These are phyloP conservation scores for Ustilago hordei DNA, from an alignment of 1,284 basidiomycete genomes.

Conservation along the genomic window DNA sequence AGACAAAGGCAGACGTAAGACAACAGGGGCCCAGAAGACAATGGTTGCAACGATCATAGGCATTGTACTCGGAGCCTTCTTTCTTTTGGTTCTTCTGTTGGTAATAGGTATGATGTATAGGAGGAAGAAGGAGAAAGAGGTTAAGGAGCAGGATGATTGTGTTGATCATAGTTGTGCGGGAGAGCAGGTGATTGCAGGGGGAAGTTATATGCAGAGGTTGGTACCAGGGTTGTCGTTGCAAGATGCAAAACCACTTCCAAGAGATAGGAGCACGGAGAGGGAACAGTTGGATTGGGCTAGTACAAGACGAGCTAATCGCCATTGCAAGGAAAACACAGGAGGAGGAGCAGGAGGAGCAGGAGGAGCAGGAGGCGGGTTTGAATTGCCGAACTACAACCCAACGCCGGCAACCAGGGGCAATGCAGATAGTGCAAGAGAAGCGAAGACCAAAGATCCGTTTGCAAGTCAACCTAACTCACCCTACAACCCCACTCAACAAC, in stretches of 20 bases:
- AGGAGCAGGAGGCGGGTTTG: neutral
- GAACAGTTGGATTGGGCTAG: slow-evolving; percentile 31
- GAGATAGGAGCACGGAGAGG: slow-evolving; percentile 21
- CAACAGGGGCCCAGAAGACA: slow-evolving; percentile 14
- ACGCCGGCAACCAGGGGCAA: neutral
- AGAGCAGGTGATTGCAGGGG: slow-evolving; percentile 13
- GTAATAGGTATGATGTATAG: slow-evolving; percentile 32
- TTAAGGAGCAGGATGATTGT: slow-evolving; percentile 28
- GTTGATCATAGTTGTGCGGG: slow-evolving; percentile 18
- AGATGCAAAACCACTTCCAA: slow-evolving; percentile 25
- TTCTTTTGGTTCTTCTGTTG: slow-evolving; percentile 25
- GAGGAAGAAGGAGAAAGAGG: slow-evolving; percentile 24
- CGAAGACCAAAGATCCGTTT: slow-evolving; percentile 13
- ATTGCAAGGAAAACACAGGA: slow-evolving; percentile 7
- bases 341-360: too few relatives aligned
- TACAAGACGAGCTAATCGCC: slow-evolving; percentile 22
- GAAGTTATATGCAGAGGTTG: slow-evolving; percentile 37
- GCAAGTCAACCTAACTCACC: slow-evolving; percentile 14
- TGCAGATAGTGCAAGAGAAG: neutral
- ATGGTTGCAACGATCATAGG: slow-evolving; percentile 42
- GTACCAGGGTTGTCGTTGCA: slow-evolving; percentile 41
- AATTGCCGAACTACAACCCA: neutral
- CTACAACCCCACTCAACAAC: neutral
- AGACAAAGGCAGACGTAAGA: neutral
- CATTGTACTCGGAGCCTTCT: slow-evolving; percentile 23